These are phyloP conservation scores for Silene conica DNA, from an alignment of 148 eudicot species.

Conservation along the genomic window DNA sequence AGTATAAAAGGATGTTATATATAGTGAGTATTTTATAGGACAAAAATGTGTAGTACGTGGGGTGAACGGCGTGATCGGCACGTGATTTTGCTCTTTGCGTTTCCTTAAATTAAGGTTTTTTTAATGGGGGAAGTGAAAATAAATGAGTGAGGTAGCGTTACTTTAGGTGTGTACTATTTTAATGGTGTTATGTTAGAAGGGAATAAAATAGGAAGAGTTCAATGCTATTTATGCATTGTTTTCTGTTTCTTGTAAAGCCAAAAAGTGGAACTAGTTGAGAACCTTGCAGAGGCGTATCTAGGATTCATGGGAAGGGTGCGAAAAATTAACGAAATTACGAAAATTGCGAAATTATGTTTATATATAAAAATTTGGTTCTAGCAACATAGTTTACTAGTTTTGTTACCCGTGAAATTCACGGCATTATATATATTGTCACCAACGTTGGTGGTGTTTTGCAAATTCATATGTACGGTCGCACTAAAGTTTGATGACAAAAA, in stretches of 20 bases:
- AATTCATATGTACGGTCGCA: too few relatives aligned
- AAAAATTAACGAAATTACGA: too few relatives aligned
- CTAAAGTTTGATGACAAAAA: too few relatives aligned
- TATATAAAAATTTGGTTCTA: too few relatives aligned
- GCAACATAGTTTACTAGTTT: too few relatives aligned
- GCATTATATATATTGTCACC: too few relatives aligned
- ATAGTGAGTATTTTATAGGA: slow-evolving; percentile 1
- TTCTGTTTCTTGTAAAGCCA: neutral
- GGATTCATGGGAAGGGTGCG: too few relatives aligned
- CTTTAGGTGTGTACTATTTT: neutral
- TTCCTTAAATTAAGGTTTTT: slow-evolving; percentile 13
- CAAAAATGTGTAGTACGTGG: neutral
- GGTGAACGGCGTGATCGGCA: neutral
- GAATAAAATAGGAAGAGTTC: neutral
- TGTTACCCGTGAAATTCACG: too few relatives aligned
- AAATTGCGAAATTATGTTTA: too few relatives aligned
- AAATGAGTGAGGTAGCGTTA: slow-evolving; percentile 1
- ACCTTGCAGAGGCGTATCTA: too few relatives aligned
- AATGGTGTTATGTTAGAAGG: neutral
- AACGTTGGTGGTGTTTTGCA: too few relatives aligned
- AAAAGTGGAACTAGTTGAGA: neutral
- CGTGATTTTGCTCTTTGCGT: neutral
- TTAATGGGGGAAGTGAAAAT: neutral
- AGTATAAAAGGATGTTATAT: neutral
- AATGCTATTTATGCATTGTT: slow-evolving; percentile 8